Percentiles rank a stretch among this genome's conserved stretches.
phyloP scores from a whole-genome alignment of 176 grass and related monocot genomes.

The Eragrostis nindensis region DNA sequence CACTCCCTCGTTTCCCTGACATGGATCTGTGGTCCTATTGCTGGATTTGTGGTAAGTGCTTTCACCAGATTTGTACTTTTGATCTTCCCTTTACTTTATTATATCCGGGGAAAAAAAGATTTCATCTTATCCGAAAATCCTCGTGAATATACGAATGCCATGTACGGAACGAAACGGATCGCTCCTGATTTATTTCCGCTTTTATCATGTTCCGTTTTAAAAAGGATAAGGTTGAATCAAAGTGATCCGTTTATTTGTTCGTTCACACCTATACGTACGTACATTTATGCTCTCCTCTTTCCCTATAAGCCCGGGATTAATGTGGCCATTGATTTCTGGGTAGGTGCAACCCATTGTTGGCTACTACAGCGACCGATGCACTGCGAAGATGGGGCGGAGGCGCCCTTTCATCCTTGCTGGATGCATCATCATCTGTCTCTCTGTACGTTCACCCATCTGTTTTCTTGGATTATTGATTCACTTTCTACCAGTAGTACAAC shows the following conservation, averaged over 20 bases:
- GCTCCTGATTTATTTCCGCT: background rate
- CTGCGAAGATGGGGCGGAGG: slow-evolving; percentile 54
- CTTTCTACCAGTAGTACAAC: background rate
- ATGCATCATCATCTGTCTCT: slow-evolving; percentile 59
- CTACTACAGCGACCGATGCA: slow-evolving; percentile 79
- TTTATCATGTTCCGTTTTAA: background rate
- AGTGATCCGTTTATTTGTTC: background rate
- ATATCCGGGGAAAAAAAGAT: background rate
- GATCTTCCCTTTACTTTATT: background rate
- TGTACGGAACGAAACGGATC: background rate
- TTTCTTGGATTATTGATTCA: background rate
- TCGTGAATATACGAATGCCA: too few species aligned
- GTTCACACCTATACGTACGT: background rate
- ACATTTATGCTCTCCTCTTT: background rate
- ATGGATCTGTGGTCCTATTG: slow-evolving; percentile 80
- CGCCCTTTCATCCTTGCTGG: slow-evolving; percentile 79
- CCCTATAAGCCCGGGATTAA: background rate
- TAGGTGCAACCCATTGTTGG: slow-evolving; percentile 65
- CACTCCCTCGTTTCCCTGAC: slow-evolving; percentile 73
- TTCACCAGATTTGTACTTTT: background rate
- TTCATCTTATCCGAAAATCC: background rate
- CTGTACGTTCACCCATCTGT: background rate
- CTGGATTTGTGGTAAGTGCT: slow-evolving; percentile 60
- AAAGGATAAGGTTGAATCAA: background rate
- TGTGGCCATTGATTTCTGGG: background rate